Evolutionary conservation across 805 yeast species (phyloP), one percentile per base, ranked within the genome.

Genomic region (Saturnispora bothae): DNA sequence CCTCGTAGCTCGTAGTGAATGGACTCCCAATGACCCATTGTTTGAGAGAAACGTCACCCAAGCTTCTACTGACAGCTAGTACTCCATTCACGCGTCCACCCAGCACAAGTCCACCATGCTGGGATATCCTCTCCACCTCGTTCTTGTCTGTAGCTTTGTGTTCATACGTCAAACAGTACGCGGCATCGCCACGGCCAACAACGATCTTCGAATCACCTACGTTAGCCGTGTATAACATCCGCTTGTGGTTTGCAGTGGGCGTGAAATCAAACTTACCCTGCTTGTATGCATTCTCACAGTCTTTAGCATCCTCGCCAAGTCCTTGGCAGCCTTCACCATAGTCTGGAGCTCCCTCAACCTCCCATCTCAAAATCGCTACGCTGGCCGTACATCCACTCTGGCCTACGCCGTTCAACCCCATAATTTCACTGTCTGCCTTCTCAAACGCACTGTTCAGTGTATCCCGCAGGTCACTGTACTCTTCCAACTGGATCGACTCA

Each of bases 331-430:
- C 10, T 10, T 8, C 7, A 7, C 7, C 10, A 7, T 22, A 7
- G 53, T 38, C 38, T 46, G 17, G 48, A n/a, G n/a, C 52, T 31
- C 52, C 51, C 28, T 54, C 57, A 38, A 53, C 58, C 53, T 89
- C 96, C 95, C 95, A 85, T 40, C 94, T 66, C 41, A 85, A 56
- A 1, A 92, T 73, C 2, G 96, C 95, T 8, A 88, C 96, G 0
- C 94, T 96, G 0, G 96, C 97, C 0, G 98, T 92, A 49, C 94
- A 78, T 0, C 98, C 98, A 43, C 94, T 78, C 31, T 79, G 74
- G 2, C 88, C 88, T 33, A 72, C 65, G 13, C 75, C 65, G 35
- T 73, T 73, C 19, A 44, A 17, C 29, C 71, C 62, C 25, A 66
- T 71, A 29, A 89, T 76, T 48, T 73, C 63, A 28, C 66, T 63